phyloP scores from a whole-genome alignment of 305 asterid genomes.

The Plantago coronopus region DNA sequence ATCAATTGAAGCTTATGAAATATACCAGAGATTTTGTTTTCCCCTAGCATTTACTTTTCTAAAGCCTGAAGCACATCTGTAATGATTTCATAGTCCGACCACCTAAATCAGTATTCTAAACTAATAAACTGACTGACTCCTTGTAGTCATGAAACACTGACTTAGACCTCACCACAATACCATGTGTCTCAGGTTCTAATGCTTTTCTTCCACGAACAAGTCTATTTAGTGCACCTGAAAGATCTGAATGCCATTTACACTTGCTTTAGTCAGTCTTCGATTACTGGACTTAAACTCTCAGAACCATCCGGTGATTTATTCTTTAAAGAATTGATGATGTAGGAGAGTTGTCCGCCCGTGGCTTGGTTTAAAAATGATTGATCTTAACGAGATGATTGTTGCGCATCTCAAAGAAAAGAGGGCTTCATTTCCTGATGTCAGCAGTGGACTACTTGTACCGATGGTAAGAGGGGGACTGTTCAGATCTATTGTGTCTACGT shows the following conservation, averaged over 20 bases:
- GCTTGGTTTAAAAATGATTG: constrained; percentile 88
- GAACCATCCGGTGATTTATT: background rate
- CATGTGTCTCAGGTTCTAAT: too few relatives aligned
- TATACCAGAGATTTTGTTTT: background rate
- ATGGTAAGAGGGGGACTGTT: constrained; percentile 44
- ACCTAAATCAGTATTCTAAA: too few relatives aligned
- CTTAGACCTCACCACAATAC: too few relatives aligned
- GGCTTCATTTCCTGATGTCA: constrained; percentile 60
- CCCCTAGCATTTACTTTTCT: background rate
- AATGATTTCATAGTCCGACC: background rate
- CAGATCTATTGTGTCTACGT: constrained; percentile 9
- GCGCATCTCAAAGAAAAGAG: constrained; percentile 73
- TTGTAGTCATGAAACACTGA: too few relatives aligned
- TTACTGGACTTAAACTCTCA: background rate
- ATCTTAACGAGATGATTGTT: constrained; percentile 71
- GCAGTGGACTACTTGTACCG: constrained; percentile 70
- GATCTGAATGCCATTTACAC: background rate
- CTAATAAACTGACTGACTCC: too few relatives aligned
- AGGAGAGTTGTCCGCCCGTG: constrained; percentile 96
- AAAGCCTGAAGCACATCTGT: background rate
- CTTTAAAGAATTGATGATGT: constrained; percentile 25
- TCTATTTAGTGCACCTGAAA: background rate
- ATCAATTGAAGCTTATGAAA: background rate
- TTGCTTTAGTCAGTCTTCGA: background rate
- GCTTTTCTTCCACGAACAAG: too few relatives aligned